These are phyloP conservation scores for Fraxinus nigra DNA, from an alignment of 305 asterid genomes.

Conservation along the genomic window DNA sequence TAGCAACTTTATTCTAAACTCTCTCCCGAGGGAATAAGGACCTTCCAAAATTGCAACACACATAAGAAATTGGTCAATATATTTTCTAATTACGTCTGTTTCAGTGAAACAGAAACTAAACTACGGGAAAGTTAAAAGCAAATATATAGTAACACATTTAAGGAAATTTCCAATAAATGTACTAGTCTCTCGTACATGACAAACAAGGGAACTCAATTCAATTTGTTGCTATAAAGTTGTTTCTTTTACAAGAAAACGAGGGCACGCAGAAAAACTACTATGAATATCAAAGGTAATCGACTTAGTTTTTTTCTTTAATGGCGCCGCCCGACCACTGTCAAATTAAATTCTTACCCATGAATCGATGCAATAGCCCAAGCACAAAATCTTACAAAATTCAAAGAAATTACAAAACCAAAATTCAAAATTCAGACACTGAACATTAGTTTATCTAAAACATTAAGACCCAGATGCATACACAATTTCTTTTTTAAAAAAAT, in stretches of 20 bases:
- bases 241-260: not conserved
- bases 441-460: not conserved
- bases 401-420: not conserved
- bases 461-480: not conserved
- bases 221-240: not conserved
- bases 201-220: not conserved
- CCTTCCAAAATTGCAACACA: not conserved
- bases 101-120: not conserved
- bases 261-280: not conserved
- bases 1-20: not conserved
- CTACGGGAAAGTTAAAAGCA: not conserved
- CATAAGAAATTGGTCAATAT: not conserved
- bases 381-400: not conserved
- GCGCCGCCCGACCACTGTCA: not conserved
- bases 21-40: not conserved
- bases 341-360: not conserved
- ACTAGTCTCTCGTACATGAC: not conserved
- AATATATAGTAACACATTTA: not conserved
- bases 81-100: not conserved
- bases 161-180: not conserved
- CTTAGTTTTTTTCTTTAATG: not conserved
- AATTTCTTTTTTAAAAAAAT: not conserved
- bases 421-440: not conserved
- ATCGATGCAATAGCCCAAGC: not conserved
- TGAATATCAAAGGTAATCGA: not conserved